Evolutionary conservation across 345 rosid genomes (phyloP).

Genomic region (Moricandia moricandioides): DNA sequence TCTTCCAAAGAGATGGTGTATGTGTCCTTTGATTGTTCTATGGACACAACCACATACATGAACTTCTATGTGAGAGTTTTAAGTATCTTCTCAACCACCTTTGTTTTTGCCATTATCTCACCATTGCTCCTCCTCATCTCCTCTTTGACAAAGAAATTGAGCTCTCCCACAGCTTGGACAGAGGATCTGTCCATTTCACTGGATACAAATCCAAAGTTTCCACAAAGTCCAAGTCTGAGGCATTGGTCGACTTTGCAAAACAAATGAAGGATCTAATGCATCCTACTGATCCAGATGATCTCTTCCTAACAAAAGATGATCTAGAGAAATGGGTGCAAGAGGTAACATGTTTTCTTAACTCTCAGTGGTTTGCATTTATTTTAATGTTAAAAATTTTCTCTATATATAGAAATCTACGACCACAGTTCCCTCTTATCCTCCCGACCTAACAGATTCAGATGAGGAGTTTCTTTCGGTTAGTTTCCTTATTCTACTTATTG

Average conservation of each 20-base stretch:
- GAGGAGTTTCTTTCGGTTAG: background rate
- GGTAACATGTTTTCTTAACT: background rate
- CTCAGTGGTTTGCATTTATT: no score
- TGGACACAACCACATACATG: no score
- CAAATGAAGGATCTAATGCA: background rate
- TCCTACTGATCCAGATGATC: background rate
- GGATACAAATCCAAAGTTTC: background rate
- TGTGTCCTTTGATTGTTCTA: no score
- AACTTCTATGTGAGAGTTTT: no score
- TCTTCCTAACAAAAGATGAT: background rate
- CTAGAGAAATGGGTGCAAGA: background rate
- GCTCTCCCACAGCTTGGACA: no score
- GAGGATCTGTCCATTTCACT: no score
- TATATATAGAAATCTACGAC: background rate
- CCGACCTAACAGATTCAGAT: background rate
- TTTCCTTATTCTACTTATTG: background rate
- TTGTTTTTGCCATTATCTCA: no score
- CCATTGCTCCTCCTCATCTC: no score
- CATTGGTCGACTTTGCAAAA: background rate
- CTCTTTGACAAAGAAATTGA: no score
- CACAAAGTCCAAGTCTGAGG: background rate
- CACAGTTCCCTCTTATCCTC: background rate
- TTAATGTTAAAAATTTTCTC: no score
- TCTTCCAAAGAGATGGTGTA: no score
- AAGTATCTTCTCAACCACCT: no score